Percentiles rank a stretch among this genome's conserved stretches.
These are phyloP conservation scores for Alloascoidea hylecoeti DNA, from an alignment of 805 yeast genomes.

Conservation along the genomic window DNA sequence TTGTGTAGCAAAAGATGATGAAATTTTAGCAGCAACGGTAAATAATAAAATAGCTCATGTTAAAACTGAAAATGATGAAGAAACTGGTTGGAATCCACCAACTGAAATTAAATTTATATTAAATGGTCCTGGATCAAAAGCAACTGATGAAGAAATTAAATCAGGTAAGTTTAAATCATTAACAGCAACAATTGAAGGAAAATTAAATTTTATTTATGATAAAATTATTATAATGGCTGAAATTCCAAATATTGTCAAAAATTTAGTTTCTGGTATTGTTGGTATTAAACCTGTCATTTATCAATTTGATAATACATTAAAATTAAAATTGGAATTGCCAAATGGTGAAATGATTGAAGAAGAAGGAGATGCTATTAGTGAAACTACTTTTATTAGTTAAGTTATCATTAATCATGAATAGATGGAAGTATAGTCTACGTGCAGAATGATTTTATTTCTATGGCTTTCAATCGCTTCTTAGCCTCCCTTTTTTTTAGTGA, in stretches of 20 bases:
- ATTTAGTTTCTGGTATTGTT: slow-evolving; percentile 69
- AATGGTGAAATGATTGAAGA: slow-evolving; percentile 21
- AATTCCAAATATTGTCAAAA: slow-evolving; percentile 70
- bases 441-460: too few relatives aligned
- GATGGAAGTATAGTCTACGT: too few relatives aligned
- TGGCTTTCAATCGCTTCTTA: too few relatives aligned
- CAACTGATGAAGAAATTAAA: slow-evolving; percentile 24
- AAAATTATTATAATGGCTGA: slow-evolving; percentile 83
- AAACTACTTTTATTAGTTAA: slow-evolving; percentile 45
- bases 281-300: slow-evolving; percentile 78
- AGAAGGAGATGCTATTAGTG: slow-evolving; percentile 42
- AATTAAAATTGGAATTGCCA: slow-evolving; percentile 22
- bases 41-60: slow-evolving; percentile 46
- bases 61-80: slow-evolving; percentile 32
- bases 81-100: slow-evolving; percentile 74
- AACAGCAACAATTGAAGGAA: slow-evolving; percentile 36
- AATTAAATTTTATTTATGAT: slow-evolving; percentile 41
- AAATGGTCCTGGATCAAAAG: slow-evolving; percentile 23
- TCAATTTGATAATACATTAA: slow-evolving; percentile 50
- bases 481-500: too few relatives aligned
- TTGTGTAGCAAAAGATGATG: slow-evolving; percentile 38
- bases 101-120: slow-evolving; percentile 35
- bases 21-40: slow-evolving; percentile 37
- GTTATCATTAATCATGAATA: too few relatives aligned
- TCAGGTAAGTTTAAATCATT: slow-evolving; percentile 17